phyloP scores from a whole-genome alignment of 192 early-diverging fungal genomes.

The Dissophora ornata region DNA sequence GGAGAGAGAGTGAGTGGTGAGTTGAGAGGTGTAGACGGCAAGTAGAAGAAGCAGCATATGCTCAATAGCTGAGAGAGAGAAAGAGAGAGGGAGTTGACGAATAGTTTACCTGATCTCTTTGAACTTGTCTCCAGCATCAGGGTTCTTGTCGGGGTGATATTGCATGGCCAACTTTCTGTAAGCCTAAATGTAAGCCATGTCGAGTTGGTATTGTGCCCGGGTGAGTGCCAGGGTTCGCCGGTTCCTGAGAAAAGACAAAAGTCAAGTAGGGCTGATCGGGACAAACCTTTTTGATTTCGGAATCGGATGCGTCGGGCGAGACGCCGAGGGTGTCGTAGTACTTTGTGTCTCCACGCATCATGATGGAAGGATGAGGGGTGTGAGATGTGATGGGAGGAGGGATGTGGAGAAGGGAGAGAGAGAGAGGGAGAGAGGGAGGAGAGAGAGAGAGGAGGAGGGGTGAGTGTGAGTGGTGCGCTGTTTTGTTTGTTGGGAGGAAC shows the following conservation, averaged over 20 bases:
- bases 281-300: constrained; percentile 65
- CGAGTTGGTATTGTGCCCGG: too few relatives aligned
- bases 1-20: background rate
- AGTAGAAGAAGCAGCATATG: background rate
- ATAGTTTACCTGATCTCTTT: constrained; percentile 80
- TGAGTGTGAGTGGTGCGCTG: too few relatives aligned
- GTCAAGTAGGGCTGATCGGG: too few relatives aligned
- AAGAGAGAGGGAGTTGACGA: background rate
- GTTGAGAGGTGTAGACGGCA: background rate
- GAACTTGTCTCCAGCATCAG: constrained; percentile 78
- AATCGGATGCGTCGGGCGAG: constrained; percentile 48
- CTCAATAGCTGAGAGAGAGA: background rate
- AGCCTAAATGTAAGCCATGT: constrained; percentile 43
- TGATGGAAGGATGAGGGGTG: constrained; percentile 2
- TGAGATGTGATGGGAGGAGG: background rate
- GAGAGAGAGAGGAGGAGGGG: background rate
- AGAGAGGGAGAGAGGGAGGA: background rate
- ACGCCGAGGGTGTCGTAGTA: constrained; percentile 82
- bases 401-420: background rate
- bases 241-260: background rate
- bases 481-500: too few relatives aligned
- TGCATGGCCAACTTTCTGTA: constrained; percentile 74
- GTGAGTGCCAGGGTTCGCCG: too few relatives aligned
- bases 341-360: constrained; percentile 50
- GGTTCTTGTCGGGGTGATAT: constrained; percentile 89